These are phyloP conservation scores for Rhodotorula glutinis DNA, from an alignment of 1,284 basidiomycete species.

Conservation along the genomic window DNA sequence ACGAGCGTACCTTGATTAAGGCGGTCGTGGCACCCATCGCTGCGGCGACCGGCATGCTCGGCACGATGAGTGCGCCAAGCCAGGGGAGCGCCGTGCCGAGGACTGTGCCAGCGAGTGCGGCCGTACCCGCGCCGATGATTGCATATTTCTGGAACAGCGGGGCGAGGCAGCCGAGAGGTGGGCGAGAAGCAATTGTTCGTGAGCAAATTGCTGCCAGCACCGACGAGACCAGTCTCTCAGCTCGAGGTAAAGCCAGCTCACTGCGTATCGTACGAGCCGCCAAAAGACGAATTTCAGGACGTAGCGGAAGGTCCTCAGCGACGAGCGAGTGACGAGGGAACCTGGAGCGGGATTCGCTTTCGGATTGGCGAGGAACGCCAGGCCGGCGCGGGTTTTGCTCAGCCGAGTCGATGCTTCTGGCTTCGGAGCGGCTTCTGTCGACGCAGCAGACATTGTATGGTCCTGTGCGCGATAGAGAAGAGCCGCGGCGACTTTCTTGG, in stretches of 20 bases:
- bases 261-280: slow-evolving; percentile 46
- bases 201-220: neutral
- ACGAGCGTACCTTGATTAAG: slow-evolving; percentile 24
- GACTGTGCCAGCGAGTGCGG: slow-evolving; percentile 27
- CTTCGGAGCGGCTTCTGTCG: neutral
- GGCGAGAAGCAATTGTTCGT: neutral
- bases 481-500: neutral
- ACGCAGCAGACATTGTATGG: neutral
- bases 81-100: slow-evolving; percentile 24
- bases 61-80: slow-evolving; percentile 26
- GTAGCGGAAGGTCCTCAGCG: slow-evolving; percentile 49
- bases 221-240: too few species aligned
- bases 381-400: slow-evolving; percentile 37
- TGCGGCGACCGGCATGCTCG: slow-evolving; percentile 30
- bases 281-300: slow-evolving; percentile 48
- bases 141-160: slow-evolving; percentile 28
- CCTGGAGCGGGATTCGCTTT: slow-evolving; percentile 44
- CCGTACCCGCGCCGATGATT: slow-evolving; percentile 21
- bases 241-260: neutral
- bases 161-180: neutral
- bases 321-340: slow-evolving; percentile 46
- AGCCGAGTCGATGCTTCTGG: neutral
- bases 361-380: slow-evolving; percentile 48
- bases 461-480: neutral
- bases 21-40: slow-evolving; percentile 28